A percentile compares a stretch with the other conserved stretches of the same genome.
Conservation (phyloP, 305 asterid genomes). For the Plantago coronopus region DNA sequence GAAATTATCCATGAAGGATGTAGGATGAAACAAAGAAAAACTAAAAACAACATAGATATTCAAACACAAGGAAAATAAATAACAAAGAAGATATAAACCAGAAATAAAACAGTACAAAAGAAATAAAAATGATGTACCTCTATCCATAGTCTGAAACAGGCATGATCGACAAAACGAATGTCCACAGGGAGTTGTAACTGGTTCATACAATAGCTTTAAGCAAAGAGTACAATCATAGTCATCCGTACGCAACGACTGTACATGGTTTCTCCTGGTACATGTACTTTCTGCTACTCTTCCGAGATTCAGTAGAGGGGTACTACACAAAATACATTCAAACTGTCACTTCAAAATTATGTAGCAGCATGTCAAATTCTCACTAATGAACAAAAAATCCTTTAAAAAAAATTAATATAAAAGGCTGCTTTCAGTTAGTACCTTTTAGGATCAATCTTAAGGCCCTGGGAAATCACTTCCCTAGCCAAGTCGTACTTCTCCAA, state of each 20-base stretch:
- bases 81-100: neutral
- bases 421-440: conserved; percentile 40
- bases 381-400: conserved; percentile 3
- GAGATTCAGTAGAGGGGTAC: conserved; percentile 59
- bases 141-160: conserved; percentile 94
- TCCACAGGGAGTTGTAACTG: conserved; percentile 95
- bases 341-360: conserved; percentile 13
- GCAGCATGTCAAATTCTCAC: too few relatives aligned
- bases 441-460: conserved; percentile 69
- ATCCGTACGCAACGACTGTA: conserved; percentile 65
- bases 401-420: neutral
- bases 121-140: conserved; percentile 49
- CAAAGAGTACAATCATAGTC: conserved; percentile 97
- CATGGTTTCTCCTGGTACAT: conserved; percentile 49
- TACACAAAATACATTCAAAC: conserved; percentile 31
- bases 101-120: conserved; percentile 12
- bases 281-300: conserved; percentile 43
- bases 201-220: conserved; percentile 82
- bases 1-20: conserved; percentile 26
- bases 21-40: conserved; percentile 9
- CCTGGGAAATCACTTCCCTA: conserved; percentile 61
- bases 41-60: neutral
- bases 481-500: conserved; percentile 80
- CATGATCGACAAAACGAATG: conserved; percentile 97
- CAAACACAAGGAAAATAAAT: neutral